Base-by-base conservation (phyloP, 257 asterid species). In the Solanum bulbocastanum region DNA sequence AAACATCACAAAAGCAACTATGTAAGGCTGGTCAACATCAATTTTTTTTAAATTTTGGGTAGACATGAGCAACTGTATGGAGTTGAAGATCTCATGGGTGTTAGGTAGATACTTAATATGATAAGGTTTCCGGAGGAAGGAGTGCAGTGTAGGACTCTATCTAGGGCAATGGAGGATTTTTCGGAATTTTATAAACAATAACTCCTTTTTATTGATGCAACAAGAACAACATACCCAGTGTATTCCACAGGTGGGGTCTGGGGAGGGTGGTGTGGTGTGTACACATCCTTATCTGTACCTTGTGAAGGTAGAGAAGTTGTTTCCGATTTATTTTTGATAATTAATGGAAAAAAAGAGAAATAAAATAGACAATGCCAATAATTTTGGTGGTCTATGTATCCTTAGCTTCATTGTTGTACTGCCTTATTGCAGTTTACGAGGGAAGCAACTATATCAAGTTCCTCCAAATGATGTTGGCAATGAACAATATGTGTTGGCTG, bases 361-460 rank as follows among this genome's bases (percentile, higher is more conserved):
- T 15, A 32, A 82, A 52, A 81, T 22, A 82, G 42, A 30, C 14
- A 30, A 82, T 82, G 44, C 10, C 69, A 18, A 10, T 30, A 30
- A 30, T 46, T 82, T 32, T 82, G 30, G 30, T 81, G 30, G 30
- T 81, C 40, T 10, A 40, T 90, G 87, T 52, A 39, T 86, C 40
- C 49, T 86, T 86, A 76, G 36, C 49, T 56, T 33, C 39, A 83
- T 75, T 83, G 71, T 86, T 91, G 10, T 25, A 30, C 76, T 71
- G 12, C 87, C 60, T 89, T 82, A 46, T 89, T 88, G 73, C 92
- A 97, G 99, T 90, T 91, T 97, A 86, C 93, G 98, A 60, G 99
- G 98, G 88, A 97, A 97, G 90, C 98, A 97, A 83, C 92, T 95
- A 49, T 89, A 92, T 92, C 98, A 95, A 93, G 92, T 96, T 87